Percentiles rank a stretch among this genome's conserved stretches.
These are phyloP conservation scores for Aotearoamyces nothofagi DNA, from an alignment of 2,329 filamentous ascomycete genomes.

Conservation along the genomic window DNA sequence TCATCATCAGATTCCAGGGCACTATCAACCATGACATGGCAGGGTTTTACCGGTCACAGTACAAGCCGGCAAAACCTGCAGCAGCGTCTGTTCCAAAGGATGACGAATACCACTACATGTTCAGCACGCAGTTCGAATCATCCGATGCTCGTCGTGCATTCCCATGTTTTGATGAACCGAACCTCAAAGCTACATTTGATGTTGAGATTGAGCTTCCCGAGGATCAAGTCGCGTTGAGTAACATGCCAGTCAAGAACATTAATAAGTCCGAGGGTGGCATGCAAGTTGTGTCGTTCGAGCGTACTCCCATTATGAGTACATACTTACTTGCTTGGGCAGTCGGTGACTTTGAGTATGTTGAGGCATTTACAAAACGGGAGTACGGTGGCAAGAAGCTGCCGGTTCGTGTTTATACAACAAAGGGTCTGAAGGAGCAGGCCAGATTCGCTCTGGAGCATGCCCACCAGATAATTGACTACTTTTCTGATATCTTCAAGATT, in stretches of 20 bases:
- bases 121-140: slow-evolving; percentile 95
- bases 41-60: slow-evolving; percentile 87
- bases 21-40: slow-evolving; percentile 84
- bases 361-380: slow-evolving; percentile 74
- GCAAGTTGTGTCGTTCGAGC: slow-evolving; percentile 66
- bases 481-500: slow-evolving; percentile 85
- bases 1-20: slow-evolving; percentile 64
- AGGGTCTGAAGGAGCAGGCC: slow-evolving; percentile 85
- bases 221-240: slow-evolving; percentile 78
- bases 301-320: slow-evolving; percentile 80
- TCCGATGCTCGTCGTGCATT: slow-evolving; percentile 91
- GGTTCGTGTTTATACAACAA: slow-evolving; percentile 90
- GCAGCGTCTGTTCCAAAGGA: slow-evolving; percentile 66
- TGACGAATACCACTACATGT: slow-evolving; percentile 53
- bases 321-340: slow-evolving; percentile 88
- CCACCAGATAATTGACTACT: slow-evolving; percentile 88
- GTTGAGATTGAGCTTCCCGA: slow-evolving; percentile 83
- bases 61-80: slow-evolving; percentile 63
- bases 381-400: slow-evolving; percentile 88
- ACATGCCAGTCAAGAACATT: slow-evolving; percentile 78
- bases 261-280: slow-evolving; percentile 45
- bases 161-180: slow-evolving; percentile 96
- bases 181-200: slow-evolving; percentile 91
- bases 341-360: slow-evolving; percentile 93
- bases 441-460: slow-evolving; percentile 81